These are phyloP conservation scores for Mycena olivaceomarginata DNA, from an alignment of 768 basidiomycete genomes.

Conservation along the genomic window DNA sequence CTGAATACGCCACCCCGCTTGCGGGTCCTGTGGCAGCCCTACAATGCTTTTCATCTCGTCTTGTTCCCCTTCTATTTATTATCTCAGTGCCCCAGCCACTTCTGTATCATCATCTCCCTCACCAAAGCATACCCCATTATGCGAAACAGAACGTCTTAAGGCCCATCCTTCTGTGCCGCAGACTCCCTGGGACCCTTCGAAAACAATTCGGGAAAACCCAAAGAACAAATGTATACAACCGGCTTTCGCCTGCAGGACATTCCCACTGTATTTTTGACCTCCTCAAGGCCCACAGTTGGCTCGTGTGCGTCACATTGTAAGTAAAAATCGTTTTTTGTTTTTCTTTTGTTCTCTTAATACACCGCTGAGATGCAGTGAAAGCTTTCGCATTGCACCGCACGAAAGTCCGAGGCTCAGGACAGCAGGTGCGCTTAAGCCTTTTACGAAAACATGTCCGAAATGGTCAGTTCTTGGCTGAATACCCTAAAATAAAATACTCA, in stretches of 20 bases:
- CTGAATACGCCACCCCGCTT: conserved; percentile 69
- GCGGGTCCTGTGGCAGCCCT: conserved; percentile 90
- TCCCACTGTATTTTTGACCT: conserved; percentile 70
- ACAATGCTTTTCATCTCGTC: conserved; percentile 68
- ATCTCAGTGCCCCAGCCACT: conserved; percentile 76
- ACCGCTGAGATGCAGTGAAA: too few relatives aligned
- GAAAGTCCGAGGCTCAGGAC: too few relatives aligned
- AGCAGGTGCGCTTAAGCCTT: too few relatives aligned
- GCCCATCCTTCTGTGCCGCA: conserved; percentile 48
- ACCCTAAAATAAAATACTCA: too few relatives aligned
- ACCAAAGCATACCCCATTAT: conserved; percentile 54
- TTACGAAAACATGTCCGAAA: too few relatives aligned
- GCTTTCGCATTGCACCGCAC: too few relatives aligned
- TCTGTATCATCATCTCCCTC: conserved; percentile 71
- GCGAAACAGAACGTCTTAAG: conserved; percentile 54
- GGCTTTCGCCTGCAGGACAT: conserved; percentile 84
- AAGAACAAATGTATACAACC: conserved; percentile 80
- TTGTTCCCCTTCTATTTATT: conserved; percentile 63
- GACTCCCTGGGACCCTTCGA: conserved; percentile 54
- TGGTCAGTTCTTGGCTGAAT: too few relatives aligned
- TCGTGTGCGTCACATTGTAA: background rate
- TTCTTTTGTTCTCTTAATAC: too few relatives aligned
- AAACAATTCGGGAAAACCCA: conserved; percentile 54
- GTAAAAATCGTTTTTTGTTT: too few relatives aligned
- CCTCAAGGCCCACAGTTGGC: conserved; percentile 54